Conservation (phyloP, 192 early-diverging fungal genomes). For the Entomortierella parvispora region DNA sequence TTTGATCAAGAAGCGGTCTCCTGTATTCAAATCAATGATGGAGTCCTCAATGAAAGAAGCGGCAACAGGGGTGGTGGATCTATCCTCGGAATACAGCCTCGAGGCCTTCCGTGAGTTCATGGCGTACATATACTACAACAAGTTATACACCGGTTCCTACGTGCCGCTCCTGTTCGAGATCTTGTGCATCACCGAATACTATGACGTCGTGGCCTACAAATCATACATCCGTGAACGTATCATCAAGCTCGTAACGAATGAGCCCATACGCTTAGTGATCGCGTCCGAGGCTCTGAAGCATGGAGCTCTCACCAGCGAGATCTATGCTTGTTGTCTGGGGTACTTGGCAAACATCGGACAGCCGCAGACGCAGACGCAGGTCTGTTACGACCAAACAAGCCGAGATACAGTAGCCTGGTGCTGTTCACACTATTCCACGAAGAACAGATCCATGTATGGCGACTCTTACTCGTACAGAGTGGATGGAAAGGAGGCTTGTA, state of each 20-base stretch:
- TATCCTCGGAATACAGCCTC: constrained; percentile 8
- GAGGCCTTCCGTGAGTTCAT: constrained; percentile 26
- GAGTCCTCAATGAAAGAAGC: constrained; percentile 22
- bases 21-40: constrained; percentile 24
- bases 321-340: constrained; percentile 2
- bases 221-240: constrained; percentile 10
- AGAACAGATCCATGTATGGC: too few relatives aligned
- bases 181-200: constrained; percentile 19
- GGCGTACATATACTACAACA: constrained; percentile 30
- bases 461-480: too few relatives aligned
- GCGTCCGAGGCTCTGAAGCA: constrained; percentile 23
- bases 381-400: too few relatives aligned
- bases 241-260: constrained; percentile 13
- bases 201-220: constrained; percentile 7
- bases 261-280: constrained; percentile 19
- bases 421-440: too few relatives aligned
- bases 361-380: too few relatives aligned
- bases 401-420: too few relatives aligned
- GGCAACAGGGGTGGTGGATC: constrained; percentile 18
- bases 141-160: constrained; percentile 6
- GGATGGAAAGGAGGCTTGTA: too few relatives aligned
- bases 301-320: constrained; percentile 12
- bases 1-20: constrained; percentile 20
- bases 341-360: constrained; percentile 8
- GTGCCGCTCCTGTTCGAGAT: constrained; percentile 25